A percentile compares a stretch with the other conserved stretches of the same genome.
These are phyloP conservation scores for Talaromyces verruculosus DNA, from an alignment of 2,329 filamentous ascomycete species.

Conservation along the genomic window DNA sequence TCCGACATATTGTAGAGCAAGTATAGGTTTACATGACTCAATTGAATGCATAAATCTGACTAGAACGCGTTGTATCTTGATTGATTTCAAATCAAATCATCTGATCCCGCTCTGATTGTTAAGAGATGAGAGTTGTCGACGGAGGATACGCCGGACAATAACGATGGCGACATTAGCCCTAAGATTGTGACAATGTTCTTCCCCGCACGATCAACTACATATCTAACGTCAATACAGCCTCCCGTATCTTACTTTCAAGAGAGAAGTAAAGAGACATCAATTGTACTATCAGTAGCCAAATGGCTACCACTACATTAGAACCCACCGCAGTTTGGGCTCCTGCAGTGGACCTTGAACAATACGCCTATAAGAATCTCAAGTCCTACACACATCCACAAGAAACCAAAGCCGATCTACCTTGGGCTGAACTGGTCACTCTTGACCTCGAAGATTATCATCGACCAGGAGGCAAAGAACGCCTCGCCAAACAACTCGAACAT, in stretches of 20 bases:
- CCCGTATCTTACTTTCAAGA: not conserved
- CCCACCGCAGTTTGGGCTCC: not conserved
- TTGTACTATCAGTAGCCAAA: not conserved
- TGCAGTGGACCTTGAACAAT: constrained; percentile 10
- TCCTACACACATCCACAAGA: constrained; percentile 20
- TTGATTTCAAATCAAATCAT: constrained; percentile 10
- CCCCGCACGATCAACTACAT: constrained; percentile 5
- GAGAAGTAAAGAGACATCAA: not conserved
- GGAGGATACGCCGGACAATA: not conserved
- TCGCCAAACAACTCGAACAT: constrained; percentile 57
- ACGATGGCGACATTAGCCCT: constrained; percentile 16
- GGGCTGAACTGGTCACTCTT: constrained; percentile 59
- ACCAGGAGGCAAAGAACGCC: constrained; percentile 55
- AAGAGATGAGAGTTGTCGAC: not conserved
- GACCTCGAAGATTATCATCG: constrained; percentile 57
- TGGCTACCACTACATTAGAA: constrained; percentile 12
- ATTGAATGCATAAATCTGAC: not conserved
- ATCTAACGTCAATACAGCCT: not conserved
- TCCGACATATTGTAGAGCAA: not conserved
- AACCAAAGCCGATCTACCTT: constrained; percentile 30
- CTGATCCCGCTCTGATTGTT: not conserved
- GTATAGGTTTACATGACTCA: not conserved
- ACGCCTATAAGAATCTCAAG: constrained; percentile 18
- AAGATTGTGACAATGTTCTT: constrained; percentile 8
- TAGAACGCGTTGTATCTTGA: not conserved